These are phyloP conservation scores for Mallotus repandus DNA, from an alignment of 441 rosid genomes.

Conservation along the genomic window DNA sequence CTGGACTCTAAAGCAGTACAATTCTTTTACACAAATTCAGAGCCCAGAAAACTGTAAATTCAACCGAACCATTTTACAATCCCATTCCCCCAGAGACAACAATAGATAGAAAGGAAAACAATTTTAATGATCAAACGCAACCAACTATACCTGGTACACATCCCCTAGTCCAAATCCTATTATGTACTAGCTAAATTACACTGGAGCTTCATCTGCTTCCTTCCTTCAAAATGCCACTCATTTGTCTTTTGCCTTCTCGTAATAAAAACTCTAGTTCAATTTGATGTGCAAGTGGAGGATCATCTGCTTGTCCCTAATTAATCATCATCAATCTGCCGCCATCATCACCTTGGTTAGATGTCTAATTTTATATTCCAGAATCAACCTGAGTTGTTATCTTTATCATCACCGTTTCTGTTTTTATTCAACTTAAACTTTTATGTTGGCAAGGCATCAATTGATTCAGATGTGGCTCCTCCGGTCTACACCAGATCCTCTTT, in stretches of 20 bases:
- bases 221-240: conserved; percentile 20
- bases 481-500: conserved; percentile 87
- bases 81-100: conserved; percentile 23
- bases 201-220: conserved; percentile 24
- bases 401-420: conserved; percentile 47
- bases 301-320: conserved; percentile 53
- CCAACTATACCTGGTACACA: conserved; percentile 43
- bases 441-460: conserved; percentile 83
- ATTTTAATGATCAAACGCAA: conserved; percentile 25
- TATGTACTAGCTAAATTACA: conserved; percentile 56
- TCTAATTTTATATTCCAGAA: too few species aligned
- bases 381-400: conserved; percentile 44
- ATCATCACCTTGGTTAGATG: too few species aligned
- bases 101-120: conserved; percentile 13
- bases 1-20: conserved; percentile 21
- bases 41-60: background rate
- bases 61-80: conserved; percentile 21
- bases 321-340: too few species aligned
- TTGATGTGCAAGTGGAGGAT: conserved; percentile 27
- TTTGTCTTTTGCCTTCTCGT: conserved; percentile 18
- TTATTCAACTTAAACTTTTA: conserved; percentile 80
- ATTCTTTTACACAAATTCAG: conserved; percentile 20
- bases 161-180: conserved; percentile 42
- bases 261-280: conserved; percentile 14
- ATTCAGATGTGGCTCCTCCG: conserved; percentile 88